phyloP scores from a whole-genome alignment of 2,329 filamentous ascomycete species.

The Myriosclerotinia scirpicola region DNA sequence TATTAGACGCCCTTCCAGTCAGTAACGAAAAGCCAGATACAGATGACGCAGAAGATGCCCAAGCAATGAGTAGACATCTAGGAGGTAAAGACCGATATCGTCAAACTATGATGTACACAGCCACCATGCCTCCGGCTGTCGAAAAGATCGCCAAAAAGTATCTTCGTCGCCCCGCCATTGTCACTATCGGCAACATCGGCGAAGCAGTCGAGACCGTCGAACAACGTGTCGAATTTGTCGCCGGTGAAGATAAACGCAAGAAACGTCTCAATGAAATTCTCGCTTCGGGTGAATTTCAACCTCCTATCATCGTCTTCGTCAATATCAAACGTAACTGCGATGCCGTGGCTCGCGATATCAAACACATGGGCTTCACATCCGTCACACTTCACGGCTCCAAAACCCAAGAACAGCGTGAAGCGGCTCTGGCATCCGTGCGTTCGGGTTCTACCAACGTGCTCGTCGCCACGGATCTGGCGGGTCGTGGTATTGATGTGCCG shows the following conservation, averaged over 20 bases:
- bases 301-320: conserved; percentile 98
- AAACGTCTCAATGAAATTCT: conserved; percentile 93
- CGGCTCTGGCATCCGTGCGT: conserved; percentile 81
- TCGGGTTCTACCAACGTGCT: conserved; percentile 80
- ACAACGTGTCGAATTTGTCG: conserved; percentile 89
- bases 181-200: conserved; percentile 90
- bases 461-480: conserved; percentile 92
- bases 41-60: conserved; percentile 83
- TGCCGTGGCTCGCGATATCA: conserved; percentile 89
- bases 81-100: conserved; percentile 78
- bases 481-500: conserved; percentile 94
- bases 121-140: conserved; percentile 90
- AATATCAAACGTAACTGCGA: conserved; percentile 99
- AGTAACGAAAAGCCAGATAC: conserved; percentile 93
- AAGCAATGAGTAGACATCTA: conserved; percentile 79
- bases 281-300: conserved; percentile 71
- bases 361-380: conserved; percentile 84
- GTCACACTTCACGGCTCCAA: conserved; percentile 95
- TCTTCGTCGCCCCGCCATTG: conserved; percentile 85
- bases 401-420: conserved; percentile 96
- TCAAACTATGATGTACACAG: conserved; percentile 99
- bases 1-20: conserved; percentile 89
- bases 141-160: conserved; percentile 98
- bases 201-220: conserved; percentile 98
- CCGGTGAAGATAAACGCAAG: conserved; percentile 93